Percentiles rank a stretch among this genome's conserved stretches.
These are phyloP conservation scores for Diutina catenulata DNA, from an alignment of 1,139 yeast genomes.

Conservation along the genomic window DNA sequence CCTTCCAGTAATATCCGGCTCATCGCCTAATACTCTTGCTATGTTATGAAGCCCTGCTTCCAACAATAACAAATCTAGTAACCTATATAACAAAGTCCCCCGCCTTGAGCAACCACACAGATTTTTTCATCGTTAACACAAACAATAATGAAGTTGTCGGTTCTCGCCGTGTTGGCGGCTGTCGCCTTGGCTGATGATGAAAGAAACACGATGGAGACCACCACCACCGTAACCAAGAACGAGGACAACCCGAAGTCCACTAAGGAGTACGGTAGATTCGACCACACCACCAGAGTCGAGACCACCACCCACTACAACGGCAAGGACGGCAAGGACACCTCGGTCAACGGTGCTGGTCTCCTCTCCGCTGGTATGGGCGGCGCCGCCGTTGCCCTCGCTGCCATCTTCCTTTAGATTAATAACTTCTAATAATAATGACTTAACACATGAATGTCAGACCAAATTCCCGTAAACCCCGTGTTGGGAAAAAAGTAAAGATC, in stretches of 20 bases:
- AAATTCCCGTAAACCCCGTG: too few species aligned
- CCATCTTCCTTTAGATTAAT: background rate
- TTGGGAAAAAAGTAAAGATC: too few species aligned
- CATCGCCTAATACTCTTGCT: too few species aligned
- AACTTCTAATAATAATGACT: background rate
- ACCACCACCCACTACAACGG: slow-evolving; percentile 4
- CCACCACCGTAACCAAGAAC: background rate
- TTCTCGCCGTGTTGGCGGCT: background rate
- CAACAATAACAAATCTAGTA: too few species aligned
- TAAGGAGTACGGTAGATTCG: slow-evolving; percentile 3
- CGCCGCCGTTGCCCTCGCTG: slow-evolving; percentile 1
- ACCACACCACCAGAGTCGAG: slow-evolving; percentile 4
- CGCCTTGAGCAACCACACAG: background rate
- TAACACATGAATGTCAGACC: too few species aligned
- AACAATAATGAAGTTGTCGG: slow-evolving; percentile 5
- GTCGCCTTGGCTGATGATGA: background rate
- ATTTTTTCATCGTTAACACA: too few species aligned
- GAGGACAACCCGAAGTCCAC: slow-evolving; percentile 5
- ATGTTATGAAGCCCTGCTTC: slow-evolving; percentile 3
- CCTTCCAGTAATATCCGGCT: too few species aligned
- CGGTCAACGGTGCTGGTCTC: background rate
- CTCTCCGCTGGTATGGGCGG: background rate
- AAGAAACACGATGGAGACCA: background rate
- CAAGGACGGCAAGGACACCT: background rate
- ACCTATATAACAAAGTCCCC: background rate